Evolutionary conservation across 208 protist genomes (phyloP).

Genomic region (Blastocrithidia nonstop): DNA sequence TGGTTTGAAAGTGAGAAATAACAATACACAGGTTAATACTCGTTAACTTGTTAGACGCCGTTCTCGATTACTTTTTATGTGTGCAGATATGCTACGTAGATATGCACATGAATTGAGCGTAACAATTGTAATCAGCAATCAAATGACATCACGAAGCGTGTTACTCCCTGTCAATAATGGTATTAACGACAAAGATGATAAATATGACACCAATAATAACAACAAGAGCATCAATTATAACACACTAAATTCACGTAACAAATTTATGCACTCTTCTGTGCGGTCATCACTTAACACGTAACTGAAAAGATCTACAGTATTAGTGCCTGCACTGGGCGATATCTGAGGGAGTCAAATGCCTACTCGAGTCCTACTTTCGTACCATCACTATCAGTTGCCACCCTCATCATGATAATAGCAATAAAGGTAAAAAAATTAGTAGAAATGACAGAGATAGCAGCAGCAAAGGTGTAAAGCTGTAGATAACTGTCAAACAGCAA

Average conservation of each 20-base stretch:
- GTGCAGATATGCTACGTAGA: constrained; percentile 29
- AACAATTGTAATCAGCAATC: constrained; percentile 74
- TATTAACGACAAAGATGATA: background rate
- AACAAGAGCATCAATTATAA: constrained; percentile 1
- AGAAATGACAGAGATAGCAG: no score
- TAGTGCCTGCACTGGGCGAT: constrained; percentile 64
- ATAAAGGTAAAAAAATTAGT: background rate
- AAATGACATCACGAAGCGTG: constrained; percentile 26
- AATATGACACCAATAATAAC: background rate
- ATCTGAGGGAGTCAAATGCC: constrained; percentile 33
- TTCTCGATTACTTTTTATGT: constrained; percentile 35
- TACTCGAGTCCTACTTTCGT: constrained; percentile 43
- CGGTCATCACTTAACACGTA: background rate
- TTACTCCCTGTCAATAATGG: background rate
- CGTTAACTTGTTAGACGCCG: constrained; percentile 17
- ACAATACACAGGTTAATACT: background rate
- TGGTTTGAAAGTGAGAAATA: no score
- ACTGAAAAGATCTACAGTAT: no score
- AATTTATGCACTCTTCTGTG: background rate
- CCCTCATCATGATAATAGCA: constrained; percentile 4
- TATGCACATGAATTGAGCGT: constrained; percentile 20
- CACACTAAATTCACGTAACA: background rate
- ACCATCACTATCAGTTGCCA: constrained; percentile 30
- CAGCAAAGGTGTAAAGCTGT: no score
- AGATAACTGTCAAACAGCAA: no score